A percentile compares a stretch with the other conserved stretches of the same genome.
phyloP scores from a whole-genome alignment of 768 basidiomycete species.

The Phlebiopsis flavidoalba region DNA sequence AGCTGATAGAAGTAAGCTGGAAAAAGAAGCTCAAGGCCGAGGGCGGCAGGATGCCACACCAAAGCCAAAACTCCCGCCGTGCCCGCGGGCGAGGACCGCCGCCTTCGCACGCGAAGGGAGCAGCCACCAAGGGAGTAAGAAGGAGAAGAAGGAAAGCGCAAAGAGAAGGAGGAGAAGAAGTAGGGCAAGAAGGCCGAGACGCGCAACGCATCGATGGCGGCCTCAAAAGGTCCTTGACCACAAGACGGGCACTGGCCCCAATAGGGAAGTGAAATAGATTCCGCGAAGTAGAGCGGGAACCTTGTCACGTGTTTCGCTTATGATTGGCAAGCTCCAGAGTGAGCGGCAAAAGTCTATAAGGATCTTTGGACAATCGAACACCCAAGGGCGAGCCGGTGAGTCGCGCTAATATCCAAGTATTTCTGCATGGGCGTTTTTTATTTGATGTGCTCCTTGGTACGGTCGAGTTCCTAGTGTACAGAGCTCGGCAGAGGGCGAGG shows the following conservation, averaged over 20 bases:
- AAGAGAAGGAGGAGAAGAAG: constrained; percentile 26
- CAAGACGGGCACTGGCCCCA: constrained; percentile 80
- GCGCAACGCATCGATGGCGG: constrained; percentile 38
- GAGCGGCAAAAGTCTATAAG: too few relatives aligned
- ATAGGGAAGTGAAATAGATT: too few relatives aligned
- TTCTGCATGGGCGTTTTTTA: constrained; percentile 5
- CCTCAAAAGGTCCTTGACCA: constrained; percentile 70
- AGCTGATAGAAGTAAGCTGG: too few relatives aligned
- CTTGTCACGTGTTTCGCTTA: constrained; percentile 85
- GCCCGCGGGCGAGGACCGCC: constrained; percentile 25
- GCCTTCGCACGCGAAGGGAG: background rate
- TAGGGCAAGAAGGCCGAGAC: constrained; percentile 25
- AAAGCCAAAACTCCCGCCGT: too few relatives aligned
- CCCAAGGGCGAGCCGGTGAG: constrained; percentile 82
- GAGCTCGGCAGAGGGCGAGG: constrained; percentile 80
- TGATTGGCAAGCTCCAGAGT: constrained; percentile 82
- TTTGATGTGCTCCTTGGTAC: constrained; percentile 27
- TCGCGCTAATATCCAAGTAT: constrained; percentile 8
- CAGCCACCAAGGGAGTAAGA: constrained; percentile 29
- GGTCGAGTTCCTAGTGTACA: constrained; percentile 13
- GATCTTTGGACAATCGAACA: constrained; percentile 76
- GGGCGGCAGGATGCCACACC: constrained; percentile 41
- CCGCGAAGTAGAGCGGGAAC: constrained; percentile 81
- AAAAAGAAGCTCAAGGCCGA: constrained; percentile 74
- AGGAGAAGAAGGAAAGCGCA: constrained; percentile 27